A percentile compares a stretch with the other conserved stretches of the same genome.
Evolutionary conservation across 768 basidiomycete species (phyloP).

Genomic region (Termitomyces titanicus): DNA sequence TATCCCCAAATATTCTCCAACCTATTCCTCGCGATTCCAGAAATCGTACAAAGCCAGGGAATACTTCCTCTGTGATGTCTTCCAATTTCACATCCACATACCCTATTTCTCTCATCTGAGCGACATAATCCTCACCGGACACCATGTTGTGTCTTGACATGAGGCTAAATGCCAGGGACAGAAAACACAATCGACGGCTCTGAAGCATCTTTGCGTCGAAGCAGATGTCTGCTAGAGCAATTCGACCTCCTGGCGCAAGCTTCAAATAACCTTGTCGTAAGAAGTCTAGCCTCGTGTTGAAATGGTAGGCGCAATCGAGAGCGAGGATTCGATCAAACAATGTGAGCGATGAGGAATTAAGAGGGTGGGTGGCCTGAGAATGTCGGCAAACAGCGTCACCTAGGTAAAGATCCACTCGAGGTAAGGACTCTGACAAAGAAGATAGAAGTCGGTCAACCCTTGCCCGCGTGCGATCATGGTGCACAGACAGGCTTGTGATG

Average conservation of each 20-base stretch:
- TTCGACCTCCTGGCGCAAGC: constrained; percentile 44
- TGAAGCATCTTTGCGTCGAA: constrained; percentile 31
- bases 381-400: constrained; percentile 49
- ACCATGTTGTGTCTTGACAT: constrained; percentile 52
- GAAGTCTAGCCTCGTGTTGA: constrained; percentile 47
- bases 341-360: constrained; percentile 29
- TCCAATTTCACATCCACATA: constrained; percentile 50
- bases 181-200: constrained; percentile 19
- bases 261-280: constrained; percentile 45
- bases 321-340: constrained; percentile 51
- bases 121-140: constrained; percentile 40
- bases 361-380: constrained; percentile 34
- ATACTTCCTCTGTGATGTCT: constrained; percentile 55
- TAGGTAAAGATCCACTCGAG: constrained; percentile 36
- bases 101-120: constrained; percentile 43
- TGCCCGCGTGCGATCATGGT: constrained; percentile 41
- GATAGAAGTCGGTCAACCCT: constrained; percentile 32
- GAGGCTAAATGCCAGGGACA: constrained; percentile 30
- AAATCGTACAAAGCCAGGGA: constrained; percentile 53
- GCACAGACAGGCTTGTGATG: constrained; percentile 51
- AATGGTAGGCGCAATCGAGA: constrained; percentile 71
- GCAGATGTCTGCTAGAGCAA: constrained; percentile 63
- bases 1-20: constrained; percentile 41
- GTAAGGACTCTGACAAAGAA: constrained; percentile 11
- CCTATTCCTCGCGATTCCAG: constrained; percentile 36